A percentile compares a stretch with the other conserved stretches of the same genome.
Evolutionary conservation across 192 early-diverging fungal species (phyloP).

Genomic region (Gryganskiella cystojenkinii): DNA sequence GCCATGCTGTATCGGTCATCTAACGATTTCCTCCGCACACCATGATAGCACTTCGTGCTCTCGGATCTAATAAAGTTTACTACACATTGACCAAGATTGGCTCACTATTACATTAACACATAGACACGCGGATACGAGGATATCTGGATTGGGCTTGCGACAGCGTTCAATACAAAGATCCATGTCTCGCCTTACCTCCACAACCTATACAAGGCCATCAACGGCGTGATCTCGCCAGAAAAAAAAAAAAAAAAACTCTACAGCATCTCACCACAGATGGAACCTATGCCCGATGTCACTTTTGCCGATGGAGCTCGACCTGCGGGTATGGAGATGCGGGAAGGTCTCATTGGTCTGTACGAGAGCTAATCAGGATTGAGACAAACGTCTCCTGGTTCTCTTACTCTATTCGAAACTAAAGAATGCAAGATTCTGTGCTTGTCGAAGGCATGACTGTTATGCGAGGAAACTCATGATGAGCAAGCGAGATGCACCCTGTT

Average conservation of each 20-base stretch:
- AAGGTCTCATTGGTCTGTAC: conserved; percentile 17
- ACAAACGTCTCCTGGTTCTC: conserved; percentile 48
- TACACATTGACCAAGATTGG: conserved; percentile 26
- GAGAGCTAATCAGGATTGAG: conserved; percentile 42
- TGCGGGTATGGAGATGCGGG: conserved; percentile 42
- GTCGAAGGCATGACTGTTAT: conserved; percentile 4
- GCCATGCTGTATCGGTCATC: too few species aligned
- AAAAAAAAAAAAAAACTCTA: too few species aligned
- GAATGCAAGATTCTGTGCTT: background rate
- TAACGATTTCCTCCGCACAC: too few species aligned
- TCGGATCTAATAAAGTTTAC: conserved; percentile 41
- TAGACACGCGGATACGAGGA: conserved; percentile 62
- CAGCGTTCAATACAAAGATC: conserved; percentile 54
- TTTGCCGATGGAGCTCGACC: conserved; percentile 28
- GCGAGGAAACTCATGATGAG: conserved; percentile 9
- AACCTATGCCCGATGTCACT: conserved; percentile 28
- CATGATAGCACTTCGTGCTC: conserved; percentile 24
- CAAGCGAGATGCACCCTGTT: conserved; percentile 20
- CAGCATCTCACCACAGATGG: conserved; percentile 33
- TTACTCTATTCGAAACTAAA: background rate
- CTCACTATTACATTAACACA: conserved; percentile 53
- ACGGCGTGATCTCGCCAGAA: conserved; percentile 36
- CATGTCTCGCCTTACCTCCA: conserved; percentile 31
- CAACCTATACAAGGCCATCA: conserved; percentile 36
- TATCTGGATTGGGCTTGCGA: conserved; percentile 54